These are phyloP conservation scores for Aspergillus fijiensis DNA, from an alignment of 2,329 filamentous ascomycete species.

Conservation along the genomic window DNA sequence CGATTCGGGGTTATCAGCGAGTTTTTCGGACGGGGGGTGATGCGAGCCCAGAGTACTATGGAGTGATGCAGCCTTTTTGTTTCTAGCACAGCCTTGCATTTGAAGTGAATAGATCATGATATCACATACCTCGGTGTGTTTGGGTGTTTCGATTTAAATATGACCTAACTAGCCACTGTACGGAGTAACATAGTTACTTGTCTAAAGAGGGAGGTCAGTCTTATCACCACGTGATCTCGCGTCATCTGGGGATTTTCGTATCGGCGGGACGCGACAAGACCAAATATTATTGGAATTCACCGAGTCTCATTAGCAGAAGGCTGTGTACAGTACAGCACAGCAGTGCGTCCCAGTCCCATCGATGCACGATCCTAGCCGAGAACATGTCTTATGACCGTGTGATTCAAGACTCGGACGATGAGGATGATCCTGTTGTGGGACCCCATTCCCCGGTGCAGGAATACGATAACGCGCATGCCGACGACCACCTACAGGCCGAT, in stretches of 20 bases:
- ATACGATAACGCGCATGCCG: conserved; percentile 10
- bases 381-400: conserved; percentile 39
- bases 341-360: too few species aligned
- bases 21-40: conserved; percentile 92
- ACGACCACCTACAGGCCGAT: background rate
- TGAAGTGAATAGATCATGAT: conserved; percentile 4
- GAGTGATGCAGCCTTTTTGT: conserved; percentile 24
- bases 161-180: background rate
- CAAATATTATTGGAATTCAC: background rate
- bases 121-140: background rate
- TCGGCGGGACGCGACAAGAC: conserved; percentile 6
- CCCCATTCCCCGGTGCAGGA: conserved; percentile 22
- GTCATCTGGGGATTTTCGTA: conserved; percentile 17
- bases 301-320: background rate
- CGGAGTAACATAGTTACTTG: background rate
- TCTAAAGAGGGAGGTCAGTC: conserved; percentile 4
- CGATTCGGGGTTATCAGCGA: conserved; percentile 88
- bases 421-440: conserved; percentile 39
- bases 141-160: background rate
- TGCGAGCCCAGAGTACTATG: conserved; percentile 54
- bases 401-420: conserved; percentile 47
- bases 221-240: conserved; percentile 36
- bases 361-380: background rate
- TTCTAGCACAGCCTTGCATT: conserved; percentile 5
- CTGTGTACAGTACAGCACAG: too few species aligned